phyloP scores from a whole-genome alignment of 73 alveolate species.

The Paramecium tetraurelia region DNA sequence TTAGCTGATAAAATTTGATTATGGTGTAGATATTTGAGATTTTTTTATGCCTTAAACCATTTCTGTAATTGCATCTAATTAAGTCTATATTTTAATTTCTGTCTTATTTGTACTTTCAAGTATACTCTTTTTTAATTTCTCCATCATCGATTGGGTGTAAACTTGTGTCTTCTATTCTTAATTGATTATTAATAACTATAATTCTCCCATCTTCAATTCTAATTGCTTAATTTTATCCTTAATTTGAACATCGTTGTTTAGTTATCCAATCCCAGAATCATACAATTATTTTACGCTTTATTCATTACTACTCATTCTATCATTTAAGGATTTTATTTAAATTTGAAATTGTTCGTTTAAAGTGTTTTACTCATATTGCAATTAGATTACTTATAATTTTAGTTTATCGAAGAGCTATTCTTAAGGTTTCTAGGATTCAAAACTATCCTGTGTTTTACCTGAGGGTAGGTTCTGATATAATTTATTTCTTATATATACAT shows the following conservation, averaged over 20 bases:
- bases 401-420: not conserved
- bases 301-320: not conserved
- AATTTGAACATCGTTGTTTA: not conserved
- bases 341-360: constrained; percentile 35
- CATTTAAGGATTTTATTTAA: not conserved
- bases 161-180: not conserved
- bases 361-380: not conserved
- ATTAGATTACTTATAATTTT: not conserved
- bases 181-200: not conserved
- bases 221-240: not conserved
- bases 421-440: not conserved
- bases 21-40: not conserved
- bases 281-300: not conserved
- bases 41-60: not conserved
- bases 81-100: not conserved
- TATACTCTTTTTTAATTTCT: not conserved
- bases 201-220: not conserved
- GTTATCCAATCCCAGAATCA: not conserved
- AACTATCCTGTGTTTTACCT: not conserved
- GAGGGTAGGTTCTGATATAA: not conserved
- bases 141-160: not conserved
- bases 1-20: not conserved
- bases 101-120: not conserved
- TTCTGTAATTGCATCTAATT: not conserved
- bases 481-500: not conserved